A percentile compares a stretch with the other conserved stretches of the same genome.
Conservation (phyloP, 2,329 filamentous ascomycete genomes). For the Alternaria rosae region DNA sequence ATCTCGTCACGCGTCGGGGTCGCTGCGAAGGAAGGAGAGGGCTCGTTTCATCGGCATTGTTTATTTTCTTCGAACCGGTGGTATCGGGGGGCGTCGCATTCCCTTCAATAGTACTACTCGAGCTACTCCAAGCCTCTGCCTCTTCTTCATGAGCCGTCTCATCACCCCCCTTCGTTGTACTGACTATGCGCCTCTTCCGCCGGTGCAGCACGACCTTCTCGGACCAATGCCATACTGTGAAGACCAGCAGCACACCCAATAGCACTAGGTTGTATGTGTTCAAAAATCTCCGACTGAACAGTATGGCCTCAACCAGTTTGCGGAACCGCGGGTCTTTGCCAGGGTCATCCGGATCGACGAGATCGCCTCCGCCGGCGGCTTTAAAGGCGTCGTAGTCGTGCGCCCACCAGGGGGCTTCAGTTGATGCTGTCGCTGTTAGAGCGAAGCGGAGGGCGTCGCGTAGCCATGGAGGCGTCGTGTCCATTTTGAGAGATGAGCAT, state of each 20-base stretch:
- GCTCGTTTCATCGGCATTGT: slow-evolving; percentile 38
- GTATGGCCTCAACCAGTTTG: slow-evolving; percentile 47
- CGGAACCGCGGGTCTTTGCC: slow-evolving; percentile 47
- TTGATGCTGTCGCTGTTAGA: slow-evolving; percentile 33
- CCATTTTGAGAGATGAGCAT: slow-evolving; percentile 7
- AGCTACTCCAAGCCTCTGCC: slow-evolving; percentile 45
- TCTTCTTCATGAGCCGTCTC: slow-evolving; percentile 5
- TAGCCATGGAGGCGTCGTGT: slow-evolving; percentile 26
- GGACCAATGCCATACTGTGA: slow-evolving; percentile 49
- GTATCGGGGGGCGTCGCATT: slow-evolving; percentile 43
- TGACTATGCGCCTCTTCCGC: slow-evolving; percentile 13
- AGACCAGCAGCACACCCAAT: slow-evolving; percentile 46
- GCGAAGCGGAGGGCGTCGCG: slow-evolving; percentile 34
- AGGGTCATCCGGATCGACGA: slow-evolving; percentile 40
- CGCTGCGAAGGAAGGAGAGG: slow-evolving; percentile 39
- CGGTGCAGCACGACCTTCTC: slow-evolving; percentile 33
- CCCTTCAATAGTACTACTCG: slow-evolving; percentile 50
- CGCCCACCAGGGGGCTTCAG: slow-evolving; percentile 23
- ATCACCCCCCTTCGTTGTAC: not conserved
- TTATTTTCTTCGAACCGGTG: slow-evolving; percentile 19
- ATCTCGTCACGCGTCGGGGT: slow-evolving; percentile 1
- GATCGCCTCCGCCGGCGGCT: slow-evolving; percentile 17
- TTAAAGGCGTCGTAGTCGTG: slow-evolving; percentile 6
- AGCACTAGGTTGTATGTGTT: slow-evolving; percentile 52
- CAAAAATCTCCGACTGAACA: slow-evolving; percentile 50